Evolutionary conservation across 106 monocot species (phyloP).

Genomic region (Xerophyta viscosa): DNA sequence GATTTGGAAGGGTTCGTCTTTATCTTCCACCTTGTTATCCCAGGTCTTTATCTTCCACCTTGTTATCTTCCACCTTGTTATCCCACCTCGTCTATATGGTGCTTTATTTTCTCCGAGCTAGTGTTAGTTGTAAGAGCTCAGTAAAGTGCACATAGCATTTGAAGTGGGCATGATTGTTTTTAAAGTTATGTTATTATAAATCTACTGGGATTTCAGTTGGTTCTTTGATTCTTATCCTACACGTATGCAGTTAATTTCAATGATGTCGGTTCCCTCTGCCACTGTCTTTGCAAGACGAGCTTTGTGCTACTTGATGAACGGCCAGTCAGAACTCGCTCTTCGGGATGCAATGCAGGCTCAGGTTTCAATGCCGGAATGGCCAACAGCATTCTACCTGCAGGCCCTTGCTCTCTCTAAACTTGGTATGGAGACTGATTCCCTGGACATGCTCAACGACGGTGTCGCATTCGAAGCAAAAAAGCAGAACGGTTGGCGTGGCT

Average conservation of each 20-base stretch:
- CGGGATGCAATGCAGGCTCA: slow-evolving; percentile 98
- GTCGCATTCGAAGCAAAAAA: slow-evolving; percentile 85
- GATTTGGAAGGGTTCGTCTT: too few relatives aligned
- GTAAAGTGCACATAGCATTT: too few relatives aligned
- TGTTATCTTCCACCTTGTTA: too few relatives aligned
- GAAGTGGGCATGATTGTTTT: too few relatives aligned
- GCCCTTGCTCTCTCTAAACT: slow-evolving; percentile 94
- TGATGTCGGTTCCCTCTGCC: slow-evolving; percentile 94
- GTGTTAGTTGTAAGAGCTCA: too few relatives aligned
- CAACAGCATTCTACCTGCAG: slow-evolving; percentile 94
- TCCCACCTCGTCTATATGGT: too few relatives aligned
- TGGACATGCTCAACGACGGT: slow-evolving; percentile 98
- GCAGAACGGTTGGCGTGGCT: slow-evolving; percentile 68
- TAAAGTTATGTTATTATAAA: too few relatives aligned
- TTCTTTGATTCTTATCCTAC: too few relatives aligned
- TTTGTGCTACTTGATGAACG: slow-evolving; percentile 93
- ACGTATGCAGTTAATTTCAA: slow-evolving; percentile 63
- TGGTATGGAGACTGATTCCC: slow-evolving; percentile 95
- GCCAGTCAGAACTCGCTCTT: slow-evolving; percentile 80
- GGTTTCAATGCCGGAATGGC: slow-evolving; percentile 96
- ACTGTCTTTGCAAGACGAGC: slow-evolving; percentile 83
- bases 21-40: too few relatives aligned
- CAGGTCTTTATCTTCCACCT: too few relatives aligned
- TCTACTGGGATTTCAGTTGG: too few relatives aligned
- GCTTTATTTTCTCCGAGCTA: too few relatives aligned